Base-by-base conservation (phyloP, 2,329 filamentous ascomycete species). In the Phaeosphaeria sp. region DNA sequence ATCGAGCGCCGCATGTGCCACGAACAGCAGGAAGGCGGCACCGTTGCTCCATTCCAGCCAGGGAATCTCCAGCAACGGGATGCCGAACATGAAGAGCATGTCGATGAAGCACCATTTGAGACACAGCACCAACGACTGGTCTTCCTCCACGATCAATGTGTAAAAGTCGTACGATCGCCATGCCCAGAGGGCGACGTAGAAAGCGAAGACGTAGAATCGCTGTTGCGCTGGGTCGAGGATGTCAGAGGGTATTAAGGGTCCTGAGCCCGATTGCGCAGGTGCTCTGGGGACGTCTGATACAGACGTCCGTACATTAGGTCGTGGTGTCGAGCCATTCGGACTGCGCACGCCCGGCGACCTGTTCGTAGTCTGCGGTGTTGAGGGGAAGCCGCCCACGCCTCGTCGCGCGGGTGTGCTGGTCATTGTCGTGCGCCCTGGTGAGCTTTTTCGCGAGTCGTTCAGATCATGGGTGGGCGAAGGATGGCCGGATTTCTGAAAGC, bases 61-160 rank as follows among this genome's bases (percentile, higher is more conserved):
- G 57, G 95, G 95, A 84, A 99, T 97, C 75, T 91, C 88, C 68
- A 99, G 78, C 65, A 90, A 86, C 18, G 96, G 94, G 53, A 99
- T 80, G 7, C 91, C 91, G 75, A 96, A 97, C 62, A 98, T 83
- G 76, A 93, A 97, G 22, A 90, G 78, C 59, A 91, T 90, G 79
- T 99, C 95, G 62, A 99, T 86, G 56, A 88, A 83, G 62, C 91
- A 86, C 95, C 95, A 99, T 85, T 98, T 99, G 72, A 96, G 81
- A 73, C 97, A 97, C 49, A 94, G 84, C 85, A 88, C 90, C 60
- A 95, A 89, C n/a, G 93, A 96, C 70, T 92, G 89, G 57, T 91
- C 87, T 63, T 96, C 91, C 63, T 94, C 90, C 56, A 93, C 89
- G 41, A 93, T 84, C 61, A 94, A 80, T 56, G 86, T 87, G 64